Conservation (phyloP, 2,329 filamentous ascomycete species). For the Microcyclospora pomicola region DNA sequence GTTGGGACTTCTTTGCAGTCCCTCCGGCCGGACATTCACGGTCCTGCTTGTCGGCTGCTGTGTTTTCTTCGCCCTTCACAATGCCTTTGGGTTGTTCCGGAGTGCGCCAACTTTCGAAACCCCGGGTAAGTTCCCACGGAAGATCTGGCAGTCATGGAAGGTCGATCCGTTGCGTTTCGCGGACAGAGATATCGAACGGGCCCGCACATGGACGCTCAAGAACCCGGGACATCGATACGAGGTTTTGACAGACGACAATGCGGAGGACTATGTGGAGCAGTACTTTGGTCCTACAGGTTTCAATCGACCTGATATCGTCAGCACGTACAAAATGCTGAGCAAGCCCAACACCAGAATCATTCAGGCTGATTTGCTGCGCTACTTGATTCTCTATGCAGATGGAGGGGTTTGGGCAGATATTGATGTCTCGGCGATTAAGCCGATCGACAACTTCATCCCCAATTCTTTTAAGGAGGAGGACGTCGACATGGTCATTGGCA, state of each 20-base stretch:
- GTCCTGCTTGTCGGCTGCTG: too few relatives aligned
- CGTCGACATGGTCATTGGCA: slow-evolving; percentile 51
- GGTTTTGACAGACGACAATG: slow-evolving; percentile 52
- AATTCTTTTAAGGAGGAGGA: slow-evolving; percentile 46
- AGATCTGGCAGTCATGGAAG: slow-evolving; percentile 66
- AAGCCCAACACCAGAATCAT: slow-evolving; percentile 47
- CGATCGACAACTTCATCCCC: slow-evolving; percentile 43
- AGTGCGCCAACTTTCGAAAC: slow-evolving; percentile 19
- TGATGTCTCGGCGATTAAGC: slow-evolving; percentile 40
- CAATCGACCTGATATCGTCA: slow-evolving; percentile 49
- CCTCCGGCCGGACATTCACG: too few relatives aligned
- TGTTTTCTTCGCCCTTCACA: too few relatives aligned
- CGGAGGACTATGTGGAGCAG: slow-evolving; percentile 49
- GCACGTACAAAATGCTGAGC: slow-evolving; percentile 34
- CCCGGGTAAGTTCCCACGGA: slow-evolving; percentile 38
- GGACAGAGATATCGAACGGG: slow-evolving; percentile 42
- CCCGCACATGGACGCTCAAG: slow-evolving; percentile 48
- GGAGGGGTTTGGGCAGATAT: slow-evolving; percentile 47
- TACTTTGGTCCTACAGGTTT: slow-evolving; percentile 50
- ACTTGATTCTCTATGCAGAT: slow-evolving; percentile 51
- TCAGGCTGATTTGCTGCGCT: slow-evolving; percentile 49
- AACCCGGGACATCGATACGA: slow-evolving; percentile 53
- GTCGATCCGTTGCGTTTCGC: slow-evolving; percentile 51
- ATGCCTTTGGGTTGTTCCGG: too few relatives aligned
- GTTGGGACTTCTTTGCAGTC: too few relatives aligned